Percentiles rank a stretch among this genome's conserved stretches.
phyloP scores from a whole-genome alignment of 441 rosid genomes.

The Croton laevigatus region DNA sequence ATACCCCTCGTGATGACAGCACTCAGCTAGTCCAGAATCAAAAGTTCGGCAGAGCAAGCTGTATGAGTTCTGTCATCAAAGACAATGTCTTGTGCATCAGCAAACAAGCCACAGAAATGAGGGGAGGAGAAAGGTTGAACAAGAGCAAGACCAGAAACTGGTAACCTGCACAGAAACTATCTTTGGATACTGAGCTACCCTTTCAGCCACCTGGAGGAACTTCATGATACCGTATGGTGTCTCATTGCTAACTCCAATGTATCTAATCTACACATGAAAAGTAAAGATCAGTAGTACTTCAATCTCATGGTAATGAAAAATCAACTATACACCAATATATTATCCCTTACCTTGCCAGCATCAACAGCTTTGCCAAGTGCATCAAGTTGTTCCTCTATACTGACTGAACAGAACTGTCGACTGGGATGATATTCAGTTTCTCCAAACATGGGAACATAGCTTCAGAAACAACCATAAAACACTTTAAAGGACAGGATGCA shows the following conservation, averaged over 20 bases:
- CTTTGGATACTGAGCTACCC: conserved; percentile 36
- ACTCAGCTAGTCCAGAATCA: conserved; percentile 62
- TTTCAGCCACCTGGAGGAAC: conserved; percentile 49
- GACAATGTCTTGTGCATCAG: conserved; percentile 22
- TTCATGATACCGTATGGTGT: conserved; percentile 64
- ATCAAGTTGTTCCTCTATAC: conserved; percentile 59
- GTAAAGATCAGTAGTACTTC: conserved; percentile 5
- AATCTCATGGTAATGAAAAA: background rate
- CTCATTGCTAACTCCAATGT: conserved; percentile 62
- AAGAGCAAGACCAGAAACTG: conserved; percentile 7
- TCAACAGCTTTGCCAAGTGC: conserved; percentile 52
- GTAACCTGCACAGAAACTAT: conserved; percentile 52
- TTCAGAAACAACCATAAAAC: conserved; percentile 22
- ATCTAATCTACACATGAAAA: conserved; percentile 45
- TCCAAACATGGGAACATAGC: conserved; percentile 72
- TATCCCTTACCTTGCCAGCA: conserved; percentile 45
- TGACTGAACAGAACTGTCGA: conserved; percentile 39
- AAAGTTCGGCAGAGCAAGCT: conserved; percentile 62
- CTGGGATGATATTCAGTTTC: conserved; percentile 50
- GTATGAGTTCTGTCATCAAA: conserved; percentile 44
- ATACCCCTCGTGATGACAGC: conserved; percentile 67
- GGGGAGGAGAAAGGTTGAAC: background rate
- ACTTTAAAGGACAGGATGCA: conserved; percentile 4
- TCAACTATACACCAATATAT: conserved; percentile 5
- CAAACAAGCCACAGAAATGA: background rate